Percentiles rank a stretch among this genome's conserved stretches.
phyloP scores from a whole-genome alignment of 2,329 filamentous ascomycete genomes.

The Fusarium napiforme region DNA sequence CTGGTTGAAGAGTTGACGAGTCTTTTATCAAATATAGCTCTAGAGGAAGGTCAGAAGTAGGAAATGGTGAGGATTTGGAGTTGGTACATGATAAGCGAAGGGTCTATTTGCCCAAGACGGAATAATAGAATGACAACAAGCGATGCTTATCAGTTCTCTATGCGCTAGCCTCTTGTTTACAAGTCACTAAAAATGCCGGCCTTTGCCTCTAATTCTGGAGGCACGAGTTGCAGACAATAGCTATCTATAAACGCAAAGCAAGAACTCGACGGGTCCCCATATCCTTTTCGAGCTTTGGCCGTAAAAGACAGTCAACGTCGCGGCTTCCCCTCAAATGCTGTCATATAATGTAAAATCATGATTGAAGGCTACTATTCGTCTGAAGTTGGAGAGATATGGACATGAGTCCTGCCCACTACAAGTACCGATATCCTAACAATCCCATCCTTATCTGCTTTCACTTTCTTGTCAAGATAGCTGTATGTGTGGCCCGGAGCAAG shows the following conservation, averaged over 20 bases:
- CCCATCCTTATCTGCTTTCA: neutral
- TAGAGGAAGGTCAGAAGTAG: neutral
- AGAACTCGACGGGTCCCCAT: neutral
- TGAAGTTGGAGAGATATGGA: neutral
- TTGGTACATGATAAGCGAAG: neutral
- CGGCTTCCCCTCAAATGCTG: neutral
- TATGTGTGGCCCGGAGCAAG: neutral
- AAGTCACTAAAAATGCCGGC: rapidly evolving
- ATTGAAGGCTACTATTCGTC: rapidly evolving
- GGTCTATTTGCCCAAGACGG: rapidly evolving
- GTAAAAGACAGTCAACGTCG: rapidly evolving
- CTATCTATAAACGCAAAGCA: neutral
- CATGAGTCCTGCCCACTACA: neutral
- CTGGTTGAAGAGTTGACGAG: neutral
- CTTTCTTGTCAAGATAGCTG: no score
- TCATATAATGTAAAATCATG: neutral
- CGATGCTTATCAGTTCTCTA: no score
- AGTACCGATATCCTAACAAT: neutral
- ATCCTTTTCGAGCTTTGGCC: rapidly evolving
- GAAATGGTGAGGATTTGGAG: rapidly evolving
- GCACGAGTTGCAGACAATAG: no score
- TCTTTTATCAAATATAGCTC: neutral
- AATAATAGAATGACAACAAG: neutral
- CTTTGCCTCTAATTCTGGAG: no score
- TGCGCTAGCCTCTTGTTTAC: no score